Percentiles rank a stretch among this genome's conserved stretches.
Evolutionary conservation across 1,139 yeast species (phyloP).

Genomic region (Nakaseomyces nivariensis): DNA sequence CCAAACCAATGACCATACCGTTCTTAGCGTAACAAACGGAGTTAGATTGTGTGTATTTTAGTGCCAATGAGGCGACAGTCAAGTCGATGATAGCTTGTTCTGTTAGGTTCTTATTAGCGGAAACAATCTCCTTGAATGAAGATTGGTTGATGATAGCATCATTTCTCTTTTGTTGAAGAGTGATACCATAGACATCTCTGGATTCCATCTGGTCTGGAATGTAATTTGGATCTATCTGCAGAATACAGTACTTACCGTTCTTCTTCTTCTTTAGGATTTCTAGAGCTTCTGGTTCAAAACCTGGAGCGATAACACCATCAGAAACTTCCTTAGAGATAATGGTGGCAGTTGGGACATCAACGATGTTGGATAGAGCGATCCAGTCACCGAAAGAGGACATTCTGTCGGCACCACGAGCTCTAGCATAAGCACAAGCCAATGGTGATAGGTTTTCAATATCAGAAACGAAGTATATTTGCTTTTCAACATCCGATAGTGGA

Average conservation of each 20-base stretch:
- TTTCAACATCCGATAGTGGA: conserved; percentile 82
- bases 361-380: conserved; percentile 93
- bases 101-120: conserved; percentile 74
- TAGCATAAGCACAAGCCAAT: conserved; percentile 93
- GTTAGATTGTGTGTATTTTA: conserved; percentile 95
- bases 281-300: conserved; percentile 84
- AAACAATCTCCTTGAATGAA: conserved; percentile 85
- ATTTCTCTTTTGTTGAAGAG: conserved; percentile 92
- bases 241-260: conserved; percentile 92
- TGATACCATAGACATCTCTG: conserved; percentile 92
- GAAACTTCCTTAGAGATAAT: conserved; percentile 95
- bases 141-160: conserved; percentile 88
- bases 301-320: conserved; percentile 98
- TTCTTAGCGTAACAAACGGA: conserved; percentile 96
- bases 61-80: conserved; percentile 92
- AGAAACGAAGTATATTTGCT: conserved; percentile 88
- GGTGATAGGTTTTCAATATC: conserved; percentile 94
- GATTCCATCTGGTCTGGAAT: conserved; percentile 74
- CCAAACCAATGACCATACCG: conserved; percentile 98
- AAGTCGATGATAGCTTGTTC: conserved; percentile 89
- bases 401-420: conserved; percentile 99
- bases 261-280: conserved; percentile 83
- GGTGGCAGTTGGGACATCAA: conserved; percentile 91
- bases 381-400: conserved; percentile 99
- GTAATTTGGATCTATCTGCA: conserved; percentile 92